Percentiles rank a stretch among this genome's conserved stretches.
These are phyloP conservation scores for Globisporangium nunn DNA, from an alignment of 352 stramenopile genomes.

Conservation along the genomic window DNA sequence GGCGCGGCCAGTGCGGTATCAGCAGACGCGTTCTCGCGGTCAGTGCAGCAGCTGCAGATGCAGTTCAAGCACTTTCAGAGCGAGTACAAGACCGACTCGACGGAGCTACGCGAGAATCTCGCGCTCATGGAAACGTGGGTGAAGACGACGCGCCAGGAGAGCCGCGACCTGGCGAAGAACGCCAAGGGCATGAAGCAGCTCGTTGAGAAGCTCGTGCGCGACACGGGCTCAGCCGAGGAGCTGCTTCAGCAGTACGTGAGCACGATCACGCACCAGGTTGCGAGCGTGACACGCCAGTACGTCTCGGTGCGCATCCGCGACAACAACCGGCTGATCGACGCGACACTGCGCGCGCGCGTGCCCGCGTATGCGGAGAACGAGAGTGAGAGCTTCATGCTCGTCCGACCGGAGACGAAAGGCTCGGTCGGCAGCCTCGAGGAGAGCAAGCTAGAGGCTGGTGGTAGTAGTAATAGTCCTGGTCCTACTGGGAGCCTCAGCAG, in stretches of 20 bases:
- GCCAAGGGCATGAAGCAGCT: conserved; percentile 61
- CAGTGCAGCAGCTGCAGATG: conserved; percentile 25
- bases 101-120: conserved; percentile 29
- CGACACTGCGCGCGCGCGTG: conserved; percentile 59
- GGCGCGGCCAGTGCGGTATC: background rate
- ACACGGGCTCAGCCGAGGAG: conserved; percentile 58
- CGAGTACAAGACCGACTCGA: conserved; percentile 27
- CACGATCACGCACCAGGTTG: conserved; percentile 80
- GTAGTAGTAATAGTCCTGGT: background rate
- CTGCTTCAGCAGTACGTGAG: conserved; percentile 80
- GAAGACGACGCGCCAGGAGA: conserved; percentile 35
- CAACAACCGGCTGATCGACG: conserved; percentile 75
- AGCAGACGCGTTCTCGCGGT: conserved; percentile 11
- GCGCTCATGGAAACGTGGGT: conserved; percentile 34
- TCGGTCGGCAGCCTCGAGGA: conserved; percentile 2
- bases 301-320: conserved; percentile 74
- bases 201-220: conserved; percentile 70
- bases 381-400: conserved; percentile 59
- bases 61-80: conserved; percentile 32
- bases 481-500: conserved; percentile 5
- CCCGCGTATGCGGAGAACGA: conserved; percentile 64
- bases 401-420: conserved; percentile 43
- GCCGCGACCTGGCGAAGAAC: conserved; percentile 33
- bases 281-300: conserved; percentile 74
- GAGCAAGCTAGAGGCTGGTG: conserved; percentile 1